Base-by-base conservation (phyloP, 495 filamentous ascomycete species). In the Penicillium tannophilum region DNA sequence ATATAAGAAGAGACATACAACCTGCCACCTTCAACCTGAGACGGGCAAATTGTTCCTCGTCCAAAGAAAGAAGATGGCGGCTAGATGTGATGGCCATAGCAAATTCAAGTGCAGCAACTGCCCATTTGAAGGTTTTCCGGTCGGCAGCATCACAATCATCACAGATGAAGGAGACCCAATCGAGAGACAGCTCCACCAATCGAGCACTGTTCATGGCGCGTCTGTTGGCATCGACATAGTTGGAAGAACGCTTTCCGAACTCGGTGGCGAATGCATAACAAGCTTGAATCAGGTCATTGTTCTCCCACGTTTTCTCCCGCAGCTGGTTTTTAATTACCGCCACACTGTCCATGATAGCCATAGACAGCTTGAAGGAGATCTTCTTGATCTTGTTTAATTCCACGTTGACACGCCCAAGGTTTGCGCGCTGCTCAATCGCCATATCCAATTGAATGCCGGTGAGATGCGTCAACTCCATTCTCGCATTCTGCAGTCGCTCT, bases 341-440 rank as follows among this genome's bases (percentile, higher is more conserved):
- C 54, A 98, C 94, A 66, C 93, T 97, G 67, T 98, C 93, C 95
- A 98, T 98, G 71, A 98, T 98, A 11, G 93, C 90, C 75, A 97
- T 97, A n/a, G 92, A 97, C 35, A 98, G 79, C 72, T 94, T 95
- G 80, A 95, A 98, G 28, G 92, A 90, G 0, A 92, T 93, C 71
- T 91, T 94, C 70, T 96, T 95, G 63, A 98, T 98, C 69, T 93
- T 92, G 67, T 92, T 94, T 62, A 98, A 77, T 68, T 95, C 90
- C 33, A 87, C 79, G 63, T 97, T 94, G 56, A 98, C 95, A 56
- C 95, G 89, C 41, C 88, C 89, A 20, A 98, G 82, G 67, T 97
- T 98, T 24, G 95, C 95, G 59, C 93, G 83, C 68, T 96, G 89
- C 68, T 97, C 94, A 39, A 96, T 87, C 14, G 96, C 81, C 59